Base-by-base conservation (phyloP, 208 protist genomes). In the Spongospora subterranea region DNA sequence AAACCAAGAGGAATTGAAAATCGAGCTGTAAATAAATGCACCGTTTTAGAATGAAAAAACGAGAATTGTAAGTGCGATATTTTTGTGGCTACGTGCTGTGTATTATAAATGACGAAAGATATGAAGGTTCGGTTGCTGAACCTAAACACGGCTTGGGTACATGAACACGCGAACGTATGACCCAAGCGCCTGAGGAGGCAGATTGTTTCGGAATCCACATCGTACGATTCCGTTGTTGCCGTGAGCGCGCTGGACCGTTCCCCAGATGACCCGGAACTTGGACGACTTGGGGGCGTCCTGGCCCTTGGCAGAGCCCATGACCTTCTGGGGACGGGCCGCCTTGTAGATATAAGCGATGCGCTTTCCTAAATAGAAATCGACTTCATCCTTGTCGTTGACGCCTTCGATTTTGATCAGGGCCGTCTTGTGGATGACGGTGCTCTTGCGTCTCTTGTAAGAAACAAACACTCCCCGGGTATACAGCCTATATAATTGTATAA, bases 301-400 rank as follows among this genome's bases (percentile, higher is more conserved):
- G 40, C 66, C 54, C 66, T 91, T 91, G 17, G 60, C 41, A 29
- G 60, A 17, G n/a, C n/a, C n/a, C 24, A 77, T 77, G 11, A 13
- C 50, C 40, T 46, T 89, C 46, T 89, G 88, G 91, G 97, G 95
- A 93, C 97, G 97, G 92, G 98, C 94, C 90, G 96, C 98, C 92
- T 98, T 97, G 96, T 99, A 99, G 46, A 99, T 96, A 95, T 98
- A 99, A 93, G 96, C 98, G 77, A 99, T 95, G 90, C 97, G 96
- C 96, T 99, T 99, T 91, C 98, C 98, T n/a, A 98, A 93, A 95
- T 99, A 99, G 96, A 97, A 99, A 50, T 93, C 89, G 90, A 98
- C 95, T 64, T 98, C 98, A 88, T 98, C 95, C 91, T 95, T 96
- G 90, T 95, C 97, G 93, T 97, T 96, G 64, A 98, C 97, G 93